These are phyloP conservation scores for Cutaneotrichosporon cutaneum DNA, from an alignment of 1,284 basidiomycete genomes.

Conservation along the genomic window DNA sequence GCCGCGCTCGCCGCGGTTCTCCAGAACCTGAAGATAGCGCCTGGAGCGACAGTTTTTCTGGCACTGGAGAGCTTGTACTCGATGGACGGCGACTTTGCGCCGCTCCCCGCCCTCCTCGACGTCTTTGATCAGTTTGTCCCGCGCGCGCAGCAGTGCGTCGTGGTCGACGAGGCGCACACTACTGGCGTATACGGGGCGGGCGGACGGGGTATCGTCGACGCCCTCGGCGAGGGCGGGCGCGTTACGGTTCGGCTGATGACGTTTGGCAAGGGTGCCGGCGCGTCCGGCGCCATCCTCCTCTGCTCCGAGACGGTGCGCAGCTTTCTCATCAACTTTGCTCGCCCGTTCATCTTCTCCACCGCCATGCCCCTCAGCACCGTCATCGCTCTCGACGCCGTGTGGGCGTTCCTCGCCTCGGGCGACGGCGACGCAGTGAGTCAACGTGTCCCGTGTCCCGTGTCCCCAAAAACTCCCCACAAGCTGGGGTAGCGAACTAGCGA, in stretches of 20 bases:
- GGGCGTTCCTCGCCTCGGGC: constrained; percentile 71
- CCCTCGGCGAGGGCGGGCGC: constrained; percentile 33
- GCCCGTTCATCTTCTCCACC: constrained; percentile 87
- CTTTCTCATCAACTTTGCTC: constrained; percentile 89
- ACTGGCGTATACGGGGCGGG: constrained; percentile 67
- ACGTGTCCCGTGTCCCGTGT: background rate
- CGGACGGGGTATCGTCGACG: constrained; percentile 61
- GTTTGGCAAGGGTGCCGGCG: constrained; percentile 69
- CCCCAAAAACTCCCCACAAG: background rate
- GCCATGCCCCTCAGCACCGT: constrained; percentile 72
- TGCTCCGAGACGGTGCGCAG: constrained; percentile 69
- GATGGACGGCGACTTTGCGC: constrained; percentile 92
- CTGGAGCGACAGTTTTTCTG: constrained; percentile 52
- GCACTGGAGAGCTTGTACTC: constrained; percentile 87
- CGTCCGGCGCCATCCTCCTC: constrained; percentile 77
- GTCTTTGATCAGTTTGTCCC: constrained; percentile 55
- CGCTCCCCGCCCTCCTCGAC: constrained; percentile 63
- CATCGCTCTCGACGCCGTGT: constrained; percentile 69
- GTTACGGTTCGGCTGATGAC: constrained; percentile 59
- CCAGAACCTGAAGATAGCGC: background rate
- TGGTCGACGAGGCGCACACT: constrained; percentile 78
- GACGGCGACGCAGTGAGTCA: constrained; percentile 60
- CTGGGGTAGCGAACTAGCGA: background rate
- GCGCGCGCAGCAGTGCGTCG: constrained; percentile 56
- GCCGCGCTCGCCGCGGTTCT: constrained; percentile 33